phyloP scores from a whole-genome alignment of 192 early-diverging fungal genomes.

The Linnemannia schmuckeri region DNA sequence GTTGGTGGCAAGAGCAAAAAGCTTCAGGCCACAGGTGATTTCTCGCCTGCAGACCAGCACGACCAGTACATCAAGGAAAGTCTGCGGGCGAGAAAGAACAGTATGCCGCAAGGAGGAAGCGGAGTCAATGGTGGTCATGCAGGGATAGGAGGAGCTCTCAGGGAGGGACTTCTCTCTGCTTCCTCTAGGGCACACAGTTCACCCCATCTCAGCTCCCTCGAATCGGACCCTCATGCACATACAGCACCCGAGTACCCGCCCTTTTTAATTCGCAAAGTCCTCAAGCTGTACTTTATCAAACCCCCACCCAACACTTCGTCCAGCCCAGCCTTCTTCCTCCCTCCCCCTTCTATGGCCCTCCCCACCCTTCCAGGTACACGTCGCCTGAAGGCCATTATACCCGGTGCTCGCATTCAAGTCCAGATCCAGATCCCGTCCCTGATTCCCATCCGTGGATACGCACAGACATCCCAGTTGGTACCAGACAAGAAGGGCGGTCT shows the following conservation, averaged over 20 bases:
- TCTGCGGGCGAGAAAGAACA: slow-evolving; percentile 23
- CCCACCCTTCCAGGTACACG: slow-evolving; percentile 40
- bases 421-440: slow-evolving; percentile 46
- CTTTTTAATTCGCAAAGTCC: slow-evolving; percentile 39
- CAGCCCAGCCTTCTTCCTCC: slow-evolving; percentile 27
- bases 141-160: background rate
- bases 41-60: slow-evolving; percentile 25
- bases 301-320: slow-evolving; percentile 32
- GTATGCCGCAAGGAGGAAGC: background rate
- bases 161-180: slow-evolving; percentile 1
- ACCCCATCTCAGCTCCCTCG: slow-evolving; percentile 8
- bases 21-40: slow-evolving; percentile 19
- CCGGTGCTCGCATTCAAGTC: slow-evolving; percentile 48
- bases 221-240: background rate
- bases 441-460: slow-evolving; percentile 46
- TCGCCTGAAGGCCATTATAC: slow-evolving; percentile 50
- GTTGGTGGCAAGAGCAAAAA: slow-evolving; percentile 35
- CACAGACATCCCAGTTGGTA: slow-evolving; percentile 37
- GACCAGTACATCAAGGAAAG: slow-evolving; percentile 25
- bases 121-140: background rate
- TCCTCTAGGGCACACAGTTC: slow-evolving; percentile 11
- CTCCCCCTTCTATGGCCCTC: slow-evolving; percentile 44
- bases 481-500: slow-evolving; percentile 41
- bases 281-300: slow-evolving; percentile 51
- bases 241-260: slow-evolving; percentile 11